Evolutionary conservation across 192 early-diverging fungal genomes (phyloP), one percentile per base, ranked within the genome.

Genomic region (Entomortierella lignicola): DNA sequence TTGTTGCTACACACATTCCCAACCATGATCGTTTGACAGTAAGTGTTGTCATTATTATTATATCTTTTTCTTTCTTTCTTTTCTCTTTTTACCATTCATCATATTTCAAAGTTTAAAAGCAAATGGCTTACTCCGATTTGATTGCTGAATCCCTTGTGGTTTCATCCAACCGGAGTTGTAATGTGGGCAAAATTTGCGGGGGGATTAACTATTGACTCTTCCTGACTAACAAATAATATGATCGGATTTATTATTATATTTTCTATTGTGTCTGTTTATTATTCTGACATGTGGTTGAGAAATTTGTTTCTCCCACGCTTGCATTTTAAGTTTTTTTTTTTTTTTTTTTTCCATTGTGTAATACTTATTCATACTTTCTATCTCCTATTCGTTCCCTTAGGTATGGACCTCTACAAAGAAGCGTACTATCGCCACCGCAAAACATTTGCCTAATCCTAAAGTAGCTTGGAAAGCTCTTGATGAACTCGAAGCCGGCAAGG

Each of bases 341-440:
- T 43, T 60, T 30, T 44, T 47, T 48, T 51, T 58, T 59, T n/a
- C n/a, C n/a, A n/a, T n/a, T n/a, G n/a, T n/a, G n/a, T n/a, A n/a
- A n/a, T n/a, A n/a, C n/a, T n/a, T 48, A 15, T 11, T 43, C 11
- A 39, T 3, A 11, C 21, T 13, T 17, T 34, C 5, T 27, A 30
- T 2, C 43, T 50, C 4, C 47, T 17, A 50, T 50, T 21, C 15
- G 15, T 17, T 17, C 15, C 17, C 18, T 13, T 57, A 84, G 83
- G 74, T 99, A 13, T 99, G 98, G 98, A 99, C 97, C 13, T 97
- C 95, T 25, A 99, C 98, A 18, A 82, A 99, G 81, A 91, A 89
- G 63, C 89, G 98, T 50, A 99, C 98, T 2, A 92, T 94, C 72
- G 93, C 98, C 58, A 99, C 98, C 0, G 94, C 90, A 7, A 85